These are phyloP conservation scores for Gentiana dahurica DNA, from an alignment of 257 asterid genomes.

Conservation along the genomic window DNA sequence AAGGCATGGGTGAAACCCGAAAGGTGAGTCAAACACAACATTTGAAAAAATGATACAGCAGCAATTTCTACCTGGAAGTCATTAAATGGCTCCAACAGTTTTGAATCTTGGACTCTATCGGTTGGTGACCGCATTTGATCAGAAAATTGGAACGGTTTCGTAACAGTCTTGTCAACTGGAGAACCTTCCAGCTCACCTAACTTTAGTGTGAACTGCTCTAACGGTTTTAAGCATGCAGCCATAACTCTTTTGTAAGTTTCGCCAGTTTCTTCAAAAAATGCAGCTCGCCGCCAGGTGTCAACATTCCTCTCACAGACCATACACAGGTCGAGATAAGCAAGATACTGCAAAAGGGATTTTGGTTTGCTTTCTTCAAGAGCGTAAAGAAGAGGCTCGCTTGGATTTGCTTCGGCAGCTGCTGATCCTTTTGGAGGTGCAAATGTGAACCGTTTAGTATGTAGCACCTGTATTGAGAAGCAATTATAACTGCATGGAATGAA, in stretches of 20 bases:
- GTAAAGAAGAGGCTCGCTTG: slow-evolving; percentile 70
- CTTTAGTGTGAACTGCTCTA: slow-evolving; percentile 55
- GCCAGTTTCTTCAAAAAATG: slow-evolving; percentile 89
- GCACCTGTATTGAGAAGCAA: slow-evolving; percentile 40
- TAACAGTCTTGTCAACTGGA: slow-evolving; percentile 18
- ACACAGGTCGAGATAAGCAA: slow-evolving; percentile 88
- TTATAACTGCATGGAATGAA: background rate
- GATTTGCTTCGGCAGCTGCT: slow-evolving; percentile 96
- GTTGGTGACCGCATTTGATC: slow-evolving; percentile 56
- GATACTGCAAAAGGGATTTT: slow-evolving; percentile 76
- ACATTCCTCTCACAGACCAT: slow-evolving; percentile 87
- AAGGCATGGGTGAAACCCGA: too few relatives aligned
- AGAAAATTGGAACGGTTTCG: slow-evolving; percentile 48
- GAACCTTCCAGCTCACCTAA: slow-evolving; percentile 61
- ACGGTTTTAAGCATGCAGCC: slow-evolving; percentile 54
- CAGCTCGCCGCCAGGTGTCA: slow-evolving; percentile 97
- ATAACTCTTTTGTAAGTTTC: slow-evolving; percentile 80
- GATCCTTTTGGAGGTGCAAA: slow-evolving; percentile 98
- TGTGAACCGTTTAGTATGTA: slow-evolving; percentile 68
- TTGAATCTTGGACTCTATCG: slow-evolving; percentile 49
- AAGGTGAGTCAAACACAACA: too few relatives aligned
- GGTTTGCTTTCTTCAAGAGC: slow-evolving; percentile 77
- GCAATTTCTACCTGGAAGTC: slow-evolving; percentile 61
- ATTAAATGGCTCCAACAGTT: slow-evolving; percentile 45
- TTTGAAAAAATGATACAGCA: too few relatives aligned